Base-by-base conservation (phyloP, 2,329 filamentous ascomycete species). In the Sclerotinia nivalis region DNA sequence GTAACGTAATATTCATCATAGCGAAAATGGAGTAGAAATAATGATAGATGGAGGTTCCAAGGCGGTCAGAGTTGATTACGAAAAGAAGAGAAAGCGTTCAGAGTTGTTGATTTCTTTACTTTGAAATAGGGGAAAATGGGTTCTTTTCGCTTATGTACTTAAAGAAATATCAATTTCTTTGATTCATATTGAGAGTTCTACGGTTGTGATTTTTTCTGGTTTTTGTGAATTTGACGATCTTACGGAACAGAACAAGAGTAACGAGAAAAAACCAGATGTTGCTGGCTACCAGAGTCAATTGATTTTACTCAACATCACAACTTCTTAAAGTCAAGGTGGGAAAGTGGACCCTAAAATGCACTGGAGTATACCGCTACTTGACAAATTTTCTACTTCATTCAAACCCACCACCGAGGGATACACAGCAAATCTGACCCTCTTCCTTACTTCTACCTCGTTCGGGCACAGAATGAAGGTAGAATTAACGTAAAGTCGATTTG, bases 121-220 rank as follows among this genome's bases (percentile, higher is more conserved):
- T 69, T 25, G 50, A 40, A 49, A 64, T 37, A 43, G 47, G 37
- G 49, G 25, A 18, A 45, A 64, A 54, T n/a, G 25, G 22, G 49
- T 45, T 62, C 58, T 64, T 69, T 69, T 55, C 66, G 34, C 45
- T 55, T 31, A 20, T 69, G 58, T 69, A 69, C 49, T 43, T 68
- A 55, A 15, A 13, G 31, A 37, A 62, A 62, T 62, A 45, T 22
- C 1, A 62, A 37, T 7, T 25, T 31, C 20, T 34, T 50, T 50
- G 22, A 50, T 49, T 34, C 28, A 50, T 34, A n/a, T 47, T n/a
- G 40, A 34, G 34, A 10, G 18, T 2, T 47, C 5, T n/a, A n/a
- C n/a, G 22, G 6, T 50, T 15, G 8, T 49, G 12, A 4, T 49
- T 61, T 49, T 22, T 12, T 43, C 15, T 2, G 40, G 40, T 43